Conservation (phyloP, 2,329 filamentous ascomycete genomes). For the Cordyceps fumosorosea region DNA sequence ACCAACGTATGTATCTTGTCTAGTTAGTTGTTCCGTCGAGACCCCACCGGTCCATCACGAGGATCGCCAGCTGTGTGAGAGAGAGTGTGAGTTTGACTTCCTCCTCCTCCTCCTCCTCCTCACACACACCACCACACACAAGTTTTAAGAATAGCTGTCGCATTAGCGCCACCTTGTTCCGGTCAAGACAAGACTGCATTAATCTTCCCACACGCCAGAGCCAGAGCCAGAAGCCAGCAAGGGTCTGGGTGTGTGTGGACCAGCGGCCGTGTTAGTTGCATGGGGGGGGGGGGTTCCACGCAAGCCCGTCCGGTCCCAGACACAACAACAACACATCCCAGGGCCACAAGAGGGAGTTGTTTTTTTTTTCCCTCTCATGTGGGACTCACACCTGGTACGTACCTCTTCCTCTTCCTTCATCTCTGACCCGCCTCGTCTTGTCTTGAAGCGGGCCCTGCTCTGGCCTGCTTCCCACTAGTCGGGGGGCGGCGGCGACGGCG, state of each 20-base stretch:
- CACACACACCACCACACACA: slow-evolving; percentile 18
- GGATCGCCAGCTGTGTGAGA: neutral
- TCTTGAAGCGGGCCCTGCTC: slow-evolving; percentile 10
- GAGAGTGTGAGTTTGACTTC: slow-evolving; percentile 15
- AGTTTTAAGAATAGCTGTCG: slow-evolving; percentile 40
- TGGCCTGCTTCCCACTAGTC: slow-evolving; percentile 17
- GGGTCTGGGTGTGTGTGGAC: slow-evolving; percentile 25
- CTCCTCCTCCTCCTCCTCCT: slow-evolving; percentile 6
- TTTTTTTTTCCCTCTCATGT: neutral
- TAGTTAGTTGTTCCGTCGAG: too few relatives aligned
- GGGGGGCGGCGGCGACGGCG: too few relatives aligned
- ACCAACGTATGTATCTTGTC: too few relatives aligned
- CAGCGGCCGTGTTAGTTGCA: slow-evolving; percentile 20
- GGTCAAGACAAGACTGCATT: slow-evolving; percentile 9
- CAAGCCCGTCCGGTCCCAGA: slow-evolving; percentile 27
- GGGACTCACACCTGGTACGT: slow-evolving; percentile 18
- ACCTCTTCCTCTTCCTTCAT: neutral
- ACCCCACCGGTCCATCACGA: too few relatives aligned
- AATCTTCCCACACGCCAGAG: slow-evolving; percentile 11
- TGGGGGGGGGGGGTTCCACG: slow-evolving; percentile 31
- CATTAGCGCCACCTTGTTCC: slow-evolving; percentile 23
- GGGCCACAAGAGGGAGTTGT: neutral
- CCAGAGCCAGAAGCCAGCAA: slow-evolving; percentile 1
- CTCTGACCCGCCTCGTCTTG: slow-evolving; percentile 7
- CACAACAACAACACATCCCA: slow-evolving; percentile 4